Evolutionary conservation across 371 early-diverging fungal species (phyloP), one percentile per base, ranked within the genome.

Genomic region (Apophysomyces sp.): DNA sequence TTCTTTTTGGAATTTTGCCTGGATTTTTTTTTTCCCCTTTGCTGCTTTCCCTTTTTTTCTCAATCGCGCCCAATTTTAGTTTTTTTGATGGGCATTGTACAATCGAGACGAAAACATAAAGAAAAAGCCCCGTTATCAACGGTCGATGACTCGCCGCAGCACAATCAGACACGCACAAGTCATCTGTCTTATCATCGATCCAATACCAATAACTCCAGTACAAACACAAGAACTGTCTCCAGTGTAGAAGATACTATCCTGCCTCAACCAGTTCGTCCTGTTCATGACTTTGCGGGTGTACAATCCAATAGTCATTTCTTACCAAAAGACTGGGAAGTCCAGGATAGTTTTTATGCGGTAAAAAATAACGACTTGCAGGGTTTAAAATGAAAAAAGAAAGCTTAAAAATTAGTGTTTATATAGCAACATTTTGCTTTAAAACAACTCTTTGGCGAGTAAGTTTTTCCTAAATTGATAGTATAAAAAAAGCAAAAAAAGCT

Each of bases 391-490:
- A 34, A 21, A 21, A 21, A 44, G 49, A 44, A 44, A 24, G 21
- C 6, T 3, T 9, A 44, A 21, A 21, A 44, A 21, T 15, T 11
- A n/a, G 21, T 26, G 29, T 34, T 40, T 26, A 34, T 39, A 57
- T 62, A 69, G 70, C 57, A 64, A n/a, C 62, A 69, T 57, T 65
- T 69, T 59, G 70, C 63, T 3, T 15, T 69, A 15, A 65, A 61
- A 58, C 36, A 44, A 24, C 26, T 69, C 27, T 65, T 65, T 61
- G 63, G 37, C 36, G 58, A 41, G 70, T 69, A 69, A 44, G 49
- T 44, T 8, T 34, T n/a, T n/a, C n/a, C n/a, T n/a, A n/a, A n/a
- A n/a, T n/a, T n/a, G n/a, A n/a, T n/a, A n/a, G n/a, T n/a, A n/a
- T n/a, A 26, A 44, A 44, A 7, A 18, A 18, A 44, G 1, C 49